Evolutionary conservation across 169 alveolate genomes (phyloP).

Genomic region (Neospora caninum): DNA sequence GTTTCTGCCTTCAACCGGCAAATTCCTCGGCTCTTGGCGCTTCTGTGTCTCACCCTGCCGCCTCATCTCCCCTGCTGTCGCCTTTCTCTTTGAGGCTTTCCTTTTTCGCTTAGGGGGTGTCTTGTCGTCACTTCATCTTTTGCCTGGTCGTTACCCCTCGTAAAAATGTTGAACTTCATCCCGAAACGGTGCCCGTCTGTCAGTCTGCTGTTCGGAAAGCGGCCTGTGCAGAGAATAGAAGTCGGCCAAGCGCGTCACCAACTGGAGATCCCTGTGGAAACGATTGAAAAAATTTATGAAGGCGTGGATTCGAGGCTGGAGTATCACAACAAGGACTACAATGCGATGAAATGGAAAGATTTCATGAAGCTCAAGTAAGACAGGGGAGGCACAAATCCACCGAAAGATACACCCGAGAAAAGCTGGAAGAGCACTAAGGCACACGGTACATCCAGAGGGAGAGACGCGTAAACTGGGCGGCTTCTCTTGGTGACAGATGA

Average conservation of each 20-base stretch:
- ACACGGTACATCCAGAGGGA: neutral
- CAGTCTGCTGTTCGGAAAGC: slow-evolving; percentile 76
- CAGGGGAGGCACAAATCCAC: neutral
- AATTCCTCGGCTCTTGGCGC: no score
- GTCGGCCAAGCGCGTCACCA: slow-evolving; percentile 69
- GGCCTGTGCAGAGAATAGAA: slow-evolving; percentile 76
- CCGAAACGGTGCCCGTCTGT: slow-evolving; percentile 73
- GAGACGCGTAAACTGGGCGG: neutral
- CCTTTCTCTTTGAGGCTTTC: neutral
- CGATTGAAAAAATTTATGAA: slow-evolving; percentile 34
- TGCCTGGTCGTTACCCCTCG: neutral
- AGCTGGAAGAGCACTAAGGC: neutral
- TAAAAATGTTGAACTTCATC: slow-evolving; percentile 74
- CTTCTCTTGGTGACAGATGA: no score
- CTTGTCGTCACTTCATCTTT: neutral
- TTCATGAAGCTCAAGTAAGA: slow-evolving; percentile 62
- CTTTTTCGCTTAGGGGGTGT: neutral
- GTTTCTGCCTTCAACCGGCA: no score
- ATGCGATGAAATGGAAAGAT: slow-evolving; percentile 67
- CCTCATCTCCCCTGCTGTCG: neutral
- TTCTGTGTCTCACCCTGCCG: neutral
- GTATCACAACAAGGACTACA: slow-evolving; percentile 49
- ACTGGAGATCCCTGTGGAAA: slow-evolving; percentile 50
- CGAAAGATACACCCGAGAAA: neutral
- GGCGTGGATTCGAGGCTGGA: neutral